phyloP scores from a whole-genome alignment of 1,139 yeast species.

The Yamadazyma atlantica region DNA sequence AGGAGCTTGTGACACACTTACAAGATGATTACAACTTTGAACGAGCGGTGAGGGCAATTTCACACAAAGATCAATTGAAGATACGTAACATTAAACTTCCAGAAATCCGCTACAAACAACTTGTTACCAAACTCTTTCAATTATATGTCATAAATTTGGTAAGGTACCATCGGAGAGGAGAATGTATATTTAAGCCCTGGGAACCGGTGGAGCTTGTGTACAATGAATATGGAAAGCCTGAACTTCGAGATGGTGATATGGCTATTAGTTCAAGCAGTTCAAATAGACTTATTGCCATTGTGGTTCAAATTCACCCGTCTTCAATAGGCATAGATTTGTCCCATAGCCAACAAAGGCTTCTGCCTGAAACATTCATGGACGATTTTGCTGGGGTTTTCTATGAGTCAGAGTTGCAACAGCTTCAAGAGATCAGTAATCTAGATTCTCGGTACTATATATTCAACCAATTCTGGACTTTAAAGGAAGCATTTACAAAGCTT shows the following conservation, averaged over 20 bases:
- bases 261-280: slow-evolving; percentile 54
- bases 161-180: slow-evolving; percentile 11
- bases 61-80: slow-evolving; percentile 28
- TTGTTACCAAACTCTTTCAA: slow-evolving; percentile 25
- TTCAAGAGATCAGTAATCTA: slow-evolving; percentile 20
- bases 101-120: slow-evolving; percentile 17
- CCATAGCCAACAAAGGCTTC: slow-evolving; percentile 45
- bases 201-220: slow-evolving; percentile 19
- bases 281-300: slow-evolving; percentile 46
- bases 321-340: slow-evolving; percentile 66
- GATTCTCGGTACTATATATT: slow-evolving; percentile 29
- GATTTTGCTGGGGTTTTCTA: slow-evolving; percentile 54
- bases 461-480: slow-evolving; percentile 69
- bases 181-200: slow-evolving; percentile 18
- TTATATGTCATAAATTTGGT: slow-evolving; percentile 23
- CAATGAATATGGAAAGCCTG: slow-evolving; percentile 41
- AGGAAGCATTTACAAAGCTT: slow-evolving; percentile 67
- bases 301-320: slow-evolving; percentile 28
- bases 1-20: slow-evolving; percentile 17
- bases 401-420: slow-evolving; percentile 31
- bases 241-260: slow-evolving; percentile 26
- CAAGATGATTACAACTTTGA: slow-evolving; percentile 39
- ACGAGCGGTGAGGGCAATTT: slow-evolving; percentile 30
- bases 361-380: slow-evolving; percentile 31
- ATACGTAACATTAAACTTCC: slow-evolving; percentile 29